Percentiles rank a stretch among this genome's conserved stretches.
Evolutionary conservation across 2,329 filamentous ascomycete genomes (phyloP).

Genomic region (Alternaria angustiovoidea): DNA sequence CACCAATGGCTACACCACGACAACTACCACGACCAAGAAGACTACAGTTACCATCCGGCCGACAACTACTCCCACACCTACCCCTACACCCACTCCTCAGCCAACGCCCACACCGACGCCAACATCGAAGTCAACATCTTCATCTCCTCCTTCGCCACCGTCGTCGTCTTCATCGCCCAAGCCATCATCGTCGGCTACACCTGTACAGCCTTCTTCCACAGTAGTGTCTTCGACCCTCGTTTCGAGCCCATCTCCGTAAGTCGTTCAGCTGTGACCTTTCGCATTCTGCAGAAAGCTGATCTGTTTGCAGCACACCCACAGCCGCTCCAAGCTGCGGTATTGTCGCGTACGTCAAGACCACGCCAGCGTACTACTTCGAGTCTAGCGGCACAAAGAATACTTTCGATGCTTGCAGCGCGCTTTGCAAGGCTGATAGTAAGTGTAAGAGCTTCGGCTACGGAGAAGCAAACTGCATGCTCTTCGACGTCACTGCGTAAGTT

Average conservation of each 20-base stretch:
- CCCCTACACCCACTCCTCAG: constrained; percentile 16
- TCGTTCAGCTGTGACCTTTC: background rate
- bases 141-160: constrained; percentile 9
- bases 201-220: constrained; percentile 22
- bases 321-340: constrained; percentile 34
- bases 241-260: constrained; percentile 36
- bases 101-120: constrained; percentile 27
- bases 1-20: constrained; percentile 28
- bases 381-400: constrained; percentile 46
- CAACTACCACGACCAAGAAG: constrained; percentile 33
- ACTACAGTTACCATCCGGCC: constrained; percentile 36
- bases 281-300: constrained; percentile 3
- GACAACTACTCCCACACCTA: constrained; percentile 11
- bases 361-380: constrained; percentile 45
- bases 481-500: constrained; percentile 42
- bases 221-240: constrained; percentile 21
- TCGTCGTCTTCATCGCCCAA: constrained; percentile 12
- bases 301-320: constrained; percentile 26
- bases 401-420: constrained; percentile 37
- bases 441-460: constrained; percentile 46
- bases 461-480: constrained; percentile 46
- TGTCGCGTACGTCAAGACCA: constrained; percentile 43
- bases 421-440: constrained; percentile 43
- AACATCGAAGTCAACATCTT: constrained; percentile 17
- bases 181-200: constrained; percentile 20